Base-by-base conservation (phyloP, 306 rosid genomes). In the Lablab purpureus region DNA sequence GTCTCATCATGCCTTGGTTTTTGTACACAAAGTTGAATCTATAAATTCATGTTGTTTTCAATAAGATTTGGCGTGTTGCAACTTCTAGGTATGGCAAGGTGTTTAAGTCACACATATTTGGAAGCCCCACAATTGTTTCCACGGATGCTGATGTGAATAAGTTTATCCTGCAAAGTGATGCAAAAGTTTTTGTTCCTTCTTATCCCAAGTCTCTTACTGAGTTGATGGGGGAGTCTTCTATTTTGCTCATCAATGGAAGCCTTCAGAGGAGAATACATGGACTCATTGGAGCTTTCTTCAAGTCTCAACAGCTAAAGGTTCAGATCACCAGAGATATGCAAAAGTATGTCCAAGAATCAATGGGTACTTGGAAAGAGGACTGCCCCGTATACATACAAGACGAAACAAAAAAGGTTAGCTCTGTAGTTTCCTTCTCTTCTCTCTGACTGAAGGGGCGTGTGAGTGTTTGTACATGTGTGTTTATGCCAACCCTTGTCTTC, bases 81-180 rank as follows among this genome's bases (percentile, higher is more conserved):
- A 66, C 37, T 75, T 78, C 37, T 5, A 95, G 99, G 91, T 88
- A 95, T 74, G 99, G 99, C 1, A 93, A 93, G 75, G 99, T 95
- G 90, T 95, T 95, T 43, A 95, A 88, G 87, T 95, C 99, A 22
- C 99, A 95, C 85, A 86, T 95, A 88, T 95, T 95, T 89, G 99
- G 98, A 65, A 93, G 93, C 59, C 90, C 96, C 14, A 89, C 97
- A 7, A 93, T 95, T 51, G 87, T 95, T 73, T 93, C 99, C 2
- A 93, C 96, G 7, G 98, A 95, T 89, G 91, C 96, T 71, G 98
- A 91, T 76, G 98, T 93, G 76, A 95, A 88, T 56, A 93, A 82
- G 70, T 85, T 95, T 41, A 86, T 95, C 80, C 89, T 95, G 60
- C 98, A 95, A 51, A 93, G 99, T 85, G 99, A 95, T 85, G 89